A percentile compares a stretch with the other conserved stretches of the same genome.
Evolutionary conservation across 2,329 filamentous ascomycete species (phyloP).

Genomic region (Fusarium humuli): DNA sequence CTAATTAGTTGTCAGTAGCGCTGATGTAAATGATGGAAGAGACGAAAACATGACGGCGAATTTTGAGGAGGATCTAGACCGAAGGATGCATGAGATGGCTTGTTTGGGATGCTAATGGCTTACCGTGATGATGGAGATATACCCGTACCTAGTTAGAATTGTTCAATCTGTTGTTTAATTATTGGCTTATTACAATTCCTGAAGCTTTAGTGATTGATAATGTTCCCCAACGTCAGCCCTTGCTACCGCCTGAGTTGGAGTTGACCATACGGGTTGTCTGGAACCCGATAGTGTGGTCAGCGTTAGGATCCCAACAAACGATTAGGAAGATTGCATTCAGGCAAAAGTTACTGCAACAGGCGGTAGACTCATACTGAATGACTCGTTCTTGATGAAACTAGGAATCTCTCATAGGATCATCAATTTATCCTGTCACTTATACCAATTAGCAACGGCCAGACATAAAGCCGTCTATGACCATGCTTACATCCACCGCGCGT

Average conservation of each 20-base stretch:
- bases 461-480: neutral
- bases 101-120: slow-evolving; percentile 8
- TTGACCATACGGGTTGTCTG: slow-evolving; percentile 1
- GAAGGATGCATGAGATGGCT: slow-evolving; percentile 6
- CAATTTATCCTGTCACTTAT: neutral
- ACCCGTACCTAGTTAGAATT: slow-evolving; percentile 18
- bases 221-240: slow-evolving; percentile 16
- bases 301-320: neutral
- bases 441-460: neutral
- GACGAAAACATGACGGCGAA: neutral
- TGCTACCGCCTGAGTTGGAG: neutral
- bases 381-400: neutral
- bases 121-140: slow-evolving; percentile 21
- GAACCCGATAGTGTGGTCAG: neutral
- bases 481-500: neutral
- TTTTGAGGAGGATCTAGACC: slow-evolving; percentile 1
- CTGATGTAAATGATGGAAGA: slow-evolving; percentile 21
- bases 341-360: neutral
- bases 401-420: neutral
- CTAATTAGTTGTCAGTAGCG: slow-evolving; percentile 29
- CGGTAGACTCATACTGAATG: neutral
- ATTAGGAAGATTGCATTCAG: neutral
- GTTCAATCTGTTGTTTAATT: neutral
- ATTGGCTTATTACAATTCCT: neutral
- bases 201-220: neutral